phyloP scores from a whole-genome alignment of 176 grass and related monocot genomes.

The Elaeis guineensis region DNA sequence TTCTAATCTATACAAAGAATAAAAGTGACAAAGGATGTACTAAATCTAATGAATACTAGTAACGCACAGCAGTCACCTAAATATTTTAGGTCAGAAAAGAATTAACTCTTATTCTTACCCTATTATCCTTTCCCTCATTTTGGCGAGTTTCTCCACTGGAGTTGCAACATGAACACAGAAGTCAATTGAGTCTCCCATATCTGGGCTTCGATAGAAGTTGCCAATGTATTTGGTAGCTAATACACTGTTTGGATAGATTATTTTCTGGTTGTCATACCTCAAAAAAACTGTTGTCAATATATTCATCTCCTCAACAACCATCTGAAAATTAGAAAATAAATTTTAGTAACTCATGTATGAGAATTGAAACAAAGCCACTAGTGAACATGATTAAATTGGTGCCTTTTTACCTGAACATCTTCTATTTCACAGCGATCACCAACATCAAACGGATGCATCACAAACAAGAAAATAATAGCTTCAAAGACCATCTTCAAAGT shows the following conservation, averaged over 20 bases:
- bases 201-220: constrained; percentile 90
- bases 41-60: too few species aligned
- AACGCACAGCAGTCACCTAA: too few species aligned
- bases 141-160: constrained; percentile 61
- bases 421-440: constrained; percentile 85
- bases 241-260: constrained; percentile 75
- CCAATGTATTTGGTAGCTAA: constrained; percentile 58
- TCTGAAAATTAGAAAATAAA: constrained; percentile 30
- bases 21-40: too few species aligned
- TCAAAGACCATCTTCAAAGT: constrained; percentile 84
- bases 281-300: constrained; percentile 92
- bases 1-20: too few species aligned
- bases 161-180: constrained; percentile 73
- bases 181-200: constrained; percentile 84
- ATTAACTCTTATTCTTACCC: constrained; percentile 28
- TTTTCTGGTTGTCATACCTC: constrained; percentile 86
- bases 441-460: constrained; percentile 94
- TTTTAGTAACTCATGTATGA: constrained; percentile 4
- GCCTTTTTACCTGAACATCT: constrained; percentile 50
- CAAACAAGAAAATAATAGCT: constrained; percentile 82
- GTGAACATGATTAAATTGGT: too few species aligned
- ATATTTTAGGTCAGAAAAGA: too few species aligned
- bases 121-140: constrained; percentile 79
- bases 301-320: constrained; percentile 97
- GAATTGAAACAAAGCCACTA: not conserved